Percentiles rank a stretch among this genome's conserved stretches.
These are phyloP conservation scores for Citrullus mucosospermus DNA, from an alignment of 306 rosid species.

Conservation along the genomic window DNA sequence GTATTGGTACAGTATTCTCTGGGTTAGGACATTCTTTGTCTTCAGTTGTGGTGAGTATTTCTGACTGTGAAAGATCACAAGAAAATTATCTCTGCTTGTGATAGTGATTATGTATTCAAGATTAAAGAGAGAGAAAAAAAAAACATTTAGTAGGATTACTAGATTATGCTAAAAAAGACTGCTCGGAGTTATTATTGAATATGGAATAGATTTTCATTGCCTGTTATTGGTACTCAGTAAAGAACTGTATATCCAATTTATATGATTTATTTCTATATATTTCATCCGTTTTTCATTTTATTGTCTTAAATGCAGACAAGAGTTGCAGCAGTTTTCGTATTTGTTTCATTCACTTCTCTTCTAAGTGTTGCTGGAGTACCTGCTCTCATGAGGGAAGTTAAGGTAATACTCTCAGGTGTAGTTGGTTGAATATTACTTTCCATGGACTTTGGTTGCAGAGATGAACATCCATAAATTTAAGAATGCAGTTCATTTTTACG, in stretches of 20 bases:
- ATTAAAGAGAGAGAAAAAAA: background rate
- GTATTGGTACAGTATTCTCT: constrained; percentile 82
- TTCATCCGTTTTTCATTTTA: background rate
- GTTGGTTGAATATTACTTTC: background rate
- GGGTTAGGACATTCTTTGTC: constrained; percentile 94
- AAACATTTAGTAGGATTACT: background rate
- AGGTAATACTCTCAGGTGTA: constrained; percentile 31
- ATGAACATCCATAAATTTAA: background rate
- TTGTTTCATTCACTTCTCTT: constrained; percentile 77
- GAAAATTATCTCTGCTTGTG: background rate
- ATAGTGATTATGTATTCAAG: background rate
- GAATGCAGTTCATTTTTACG: background rate
- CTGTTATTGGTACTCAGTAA: background rate
- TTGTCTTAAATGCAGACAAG: constrained; percentile 53
- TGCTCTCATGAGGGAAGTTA: constrained; percentile 69
- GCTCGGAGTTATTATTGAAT: background rate
- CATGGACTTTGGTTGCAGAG: background rate
- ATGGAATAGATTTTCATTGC: background rate
- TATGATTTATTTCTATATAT: background rate
- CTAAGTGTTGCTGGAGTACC: constrained; percentile 91
- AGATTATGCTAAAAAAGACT: background rate
- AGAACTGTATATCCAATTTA: background rate
- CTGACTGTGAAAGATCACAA: background rate
- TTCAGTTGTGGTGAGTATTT: constrained; percentile 73
- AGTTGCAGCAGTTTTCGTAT: constrained; percentile 87